Evolutionary conservation across 1,139 yeast species (phyloP).

Genomic region (Yamadazyma dushanensis): DNA sequence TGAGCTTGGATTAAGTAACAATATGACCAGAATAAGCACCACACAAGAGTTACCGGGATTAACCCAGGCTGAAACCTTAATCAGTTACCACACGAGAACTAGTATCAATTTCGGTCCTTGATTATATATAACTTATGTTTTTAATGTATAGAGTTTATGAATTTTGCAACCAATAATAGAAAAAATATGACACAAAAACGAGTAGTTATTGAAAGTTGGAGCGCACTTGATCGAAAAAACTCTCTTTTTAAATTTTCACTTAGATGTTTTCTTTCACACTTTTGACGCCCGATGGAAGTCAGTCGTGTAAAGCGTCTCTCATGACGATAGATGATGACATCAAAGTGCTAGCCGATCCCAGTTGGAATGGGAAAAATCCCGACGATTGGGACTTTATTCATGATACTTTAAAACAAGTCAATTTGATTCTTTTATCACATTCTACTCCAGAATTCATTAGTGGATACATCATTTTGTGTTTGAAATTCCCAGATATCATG

Average conservation of each 20-base stretch:
- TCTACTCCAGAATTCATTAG: conserved; percentile 81
- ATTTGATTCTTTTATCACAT: conserved; percentile 77
- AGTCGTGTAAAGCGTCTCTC: conserved; percentile 42
- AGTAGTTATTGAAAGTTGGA: no score
- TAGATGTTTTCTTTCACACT: conserved; percentile 45
- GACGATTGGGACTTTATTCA: conserved; percentile 45
- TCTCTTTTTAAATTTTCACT: no score
- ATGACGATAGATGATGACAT: conserved; percentile 47
- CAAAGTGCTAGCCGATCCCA: conserved; percentile 66
- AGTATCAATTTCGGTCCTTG: conserved; percentile 35
- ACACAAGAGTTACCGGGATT: conserved; percentile 53
- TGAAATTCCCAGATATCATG: conserved; percentile 59
- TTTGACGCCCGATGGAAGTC: conserved; percentile 32
- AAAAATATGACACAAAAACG: no score
- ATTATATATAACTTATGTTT: no score
- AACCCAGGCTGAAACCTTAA: conserved; percentile 49
- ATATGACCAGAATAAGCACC: conserved; percentile 43
- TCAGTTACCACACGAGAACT: conserved; percentile 45
- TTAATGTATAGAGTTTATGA: no score
- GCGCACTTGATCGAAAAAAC: no score
- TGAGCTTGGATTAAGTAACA: conserved; percentile 35
- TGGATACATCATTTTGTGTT: conserved; percentile 70
- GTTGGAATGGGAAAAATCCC: conserved; percentile 59
- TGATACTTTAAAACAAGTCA: conserved; percentile 50
- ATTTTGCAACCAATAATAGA: no score